A percentile compares a stretch with the other conserved stretches of the same genome.
phyloP scores from a whole-genome alignment of 106 monocot genomes.

The Platanthera guangdongensis region DNA sequence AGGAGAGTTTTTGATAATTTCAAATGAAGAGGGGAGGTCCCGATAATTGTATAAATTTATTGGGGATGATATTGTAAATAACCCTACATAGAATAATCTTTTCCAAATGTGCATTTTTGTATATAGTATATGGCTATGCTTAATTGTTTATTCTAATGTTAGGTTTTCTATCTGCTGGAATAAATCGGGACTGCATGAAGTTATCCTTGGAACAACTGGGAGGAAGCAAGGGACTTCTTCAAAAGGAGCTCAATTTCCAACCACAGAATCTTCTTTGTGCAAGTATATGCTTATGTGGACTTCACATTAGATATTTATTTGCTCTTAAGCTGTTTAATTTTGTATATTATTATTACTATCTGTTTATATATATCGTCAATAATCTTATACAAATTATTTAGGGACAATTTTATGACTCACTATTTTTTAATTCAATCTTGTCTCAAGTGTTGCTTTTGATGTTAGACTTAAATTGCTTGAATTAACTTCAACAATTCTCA shows the following conservation, averaged over 20 bases:
- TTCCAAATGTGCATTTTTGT: background rate
- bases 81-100: background rate
- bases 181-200: slow-evolving; percentile 74
- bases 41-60: too few relatives aligned
- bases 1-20: too few relatives aligned
- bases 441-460: too few relatives aligned
- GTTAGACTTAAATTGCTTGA: too few relatives aligned
- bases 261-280: slow-evolving; percentile 80
- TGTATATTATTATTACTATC: too few relatives aligned
- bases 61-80: too few relatives aligned
- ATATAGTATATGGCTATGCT: background rate
- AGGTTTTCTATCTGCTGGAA: slow-evolving; percentile 99
- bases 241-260: slow-evolving; percentile 62
- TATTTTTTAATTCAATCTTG: background rate
- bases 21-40: too few relatives aligned
- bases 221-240: slow-evolving; percentile 92
- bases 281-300: slow-evolving; percentile 36
- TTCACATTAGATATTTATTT: slow-evolving; percentile 1
- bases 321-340: background rate
- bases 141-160: slow-evolving; percentile 7
- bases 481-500: too few relatives aligned
- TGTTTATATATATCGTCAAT: background rate
- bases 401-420: background rate
- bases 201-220: slow-evolving; percentile 85
- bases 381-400: background rate